phyloP scores from a whole-genome alignment of 2,329 filamentous ascomycete species.

The Metarhizium robertsii region DNA sequence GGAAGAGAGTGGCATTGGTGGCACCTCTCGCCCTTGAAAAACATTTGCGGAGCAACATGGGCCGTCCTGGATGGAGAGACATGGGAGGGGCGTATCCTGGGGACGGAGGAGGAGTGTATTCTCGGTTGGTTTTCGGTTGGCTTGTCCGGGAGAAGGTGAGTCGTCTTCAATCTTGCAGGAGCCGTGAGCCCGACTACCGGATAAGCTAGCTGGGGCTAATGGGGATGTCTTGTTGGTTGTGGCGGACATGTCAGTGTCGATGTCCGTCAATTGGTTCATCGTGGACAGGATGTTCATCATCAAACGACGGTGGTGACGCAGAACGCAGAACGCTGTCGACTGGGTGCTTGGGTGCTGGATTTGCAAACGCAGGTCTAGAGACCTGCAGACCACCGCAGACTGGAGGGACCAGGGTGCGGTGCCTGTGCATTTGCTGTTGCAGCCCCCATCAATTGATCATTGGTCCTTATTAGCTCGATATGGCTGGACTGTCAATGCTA shows the following conservation, averaged over 20 bases:
- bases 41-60: background rate
- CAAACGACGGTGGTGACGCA: background rate
- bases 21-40: slow-evolving; percentile 6
- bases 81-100: slow-evolving; percentile 1
- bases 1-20: background rate
- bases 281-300: background rate
- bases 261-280: background rate
- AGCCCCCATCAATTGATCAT: background rate
- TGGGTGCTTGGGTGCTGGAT: too few relatives aligned
- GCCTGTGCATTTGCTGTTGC: background rate
- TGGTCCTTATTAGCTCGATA: background rate
- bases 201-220: background rate
- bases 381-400: background rate
- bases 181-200: background rate
- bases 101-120: background rate
- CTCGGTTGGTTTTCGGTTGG: background rate
- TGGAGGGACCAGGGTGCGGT: background rate
- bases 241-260: background rate
- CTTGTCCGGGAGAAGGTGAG: background rate
- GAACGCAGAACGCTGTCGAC: background rate
- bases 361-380: background rate
- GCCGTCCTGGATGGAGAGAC: background rate
- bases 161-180: background rate
- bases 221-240: background rate
- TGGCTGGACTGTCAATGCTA: background rate